phyloP scores from a whole-genome alignment of 2,329 filamentous ascomycete species.

The Aaosphaeria pasadenensis region DNA sequence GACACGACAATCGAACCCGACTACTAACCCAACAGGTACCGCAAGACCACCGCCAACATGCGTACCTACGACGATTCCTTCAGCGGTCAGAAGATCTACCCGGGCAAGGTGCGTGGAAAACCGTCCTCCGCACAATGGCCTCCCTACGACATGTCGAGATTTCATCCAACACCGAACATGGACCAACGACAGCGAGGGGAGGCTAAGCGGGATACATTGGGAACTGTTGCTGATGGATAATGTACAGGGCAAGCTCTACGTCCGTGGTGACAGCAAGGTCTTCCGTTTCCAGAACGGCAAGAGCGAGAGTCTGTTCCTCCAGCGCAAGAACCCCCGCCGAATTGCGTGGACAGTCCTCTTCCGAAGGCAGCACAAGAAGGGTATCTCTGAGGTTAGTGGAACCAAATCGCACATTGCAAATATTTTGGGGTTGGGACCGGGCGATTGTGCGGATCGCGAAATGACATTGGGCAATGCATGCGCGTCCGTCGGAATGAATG shows the following conservation, averaged over 20 bases:
- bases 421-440: constrained; percentile 1
- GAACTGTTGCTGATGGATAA: constrained; percentile 27
- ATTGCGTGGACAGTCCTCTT: constrained; percentile 98
- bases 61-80: constrained; percentile 77
- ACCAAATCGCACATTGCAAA: constrained; percentile 1
- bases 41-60: constrained; percentile 57
- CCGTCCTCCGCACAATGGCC: constrained; percentile 10
- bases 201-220: background rate
- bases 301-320: constrained; percentile 98
- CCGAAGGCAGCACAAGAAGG: constrained; percentile 99
- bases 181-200: background rate
- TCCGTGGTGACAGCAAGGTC: constrained; percentile 99
- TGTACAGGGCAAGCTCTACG: constrained; percentile 93
- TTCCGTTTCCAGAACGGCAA: constrained; percentile 99
- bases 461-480: constrained; percentile 14
- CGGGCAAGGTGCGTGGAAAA: constrained; percentile 64
- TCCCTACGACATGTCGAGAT: constrained; percentile 18
- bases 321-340: constrained; percentile 99
- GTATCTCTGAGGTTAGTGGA: constrained; percentile 92
- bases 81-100: constrained; percentile 76
- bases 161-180: background rate
- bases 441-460: constrained; percentile 6
- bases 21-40: constrained; percentile 38
- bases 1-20: constrained; percentile 31
- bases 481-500: too few relatives aligned